phyloP scores from a whole-genome alignment of 306 rosid species.

The Alnus glutinosa region DNA sequence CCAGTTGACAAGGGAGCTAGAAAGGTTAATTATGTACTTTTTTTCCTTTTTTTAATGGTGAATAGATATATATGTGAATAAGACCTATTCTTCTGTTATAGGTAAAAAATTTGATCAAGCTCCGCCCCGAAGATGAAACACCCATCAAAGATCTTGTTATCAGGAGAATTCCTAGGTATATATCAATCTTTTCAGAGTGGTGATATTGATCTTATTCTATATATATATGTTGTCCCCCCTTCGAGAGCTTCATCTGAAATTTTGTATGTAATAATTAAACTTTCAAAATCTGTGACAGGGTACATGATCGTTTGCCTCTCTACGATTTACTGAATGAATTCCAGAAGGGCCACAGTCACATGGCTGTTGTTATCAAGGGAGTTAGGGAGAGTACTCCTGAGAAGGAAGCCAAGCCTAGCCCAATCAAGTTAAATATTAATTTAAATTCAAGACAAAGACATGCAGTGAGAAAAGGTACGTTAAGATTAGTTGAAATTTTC shows the following conservation, averaged over 20 bases:
- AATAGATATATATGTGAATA: background rate
- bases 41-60: background rate
- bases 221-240: too few relatives aligned
- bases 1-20: too few relatives aligned
- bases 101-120: slow-evolving; percentile 66
- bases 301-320: slow-evolving; percentile 68
- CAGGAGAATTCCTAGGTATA: slow-evolving; percentile 70
- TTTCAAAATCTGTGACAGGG: slow-evolving; percentile 43
- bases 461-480: slow-evolving; percentile 33
- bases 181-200: background rate
- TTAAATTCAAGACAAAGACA: slow-evolving; percentile 21
- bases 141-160: slow-evolving; percentile 63
- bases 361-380: slow-evolving; percentile 71
- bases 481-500: background rate
- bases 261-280: background rate
- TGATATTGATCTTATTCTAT: too few relatives aligned
- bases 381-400: slow-evolving; percentile 4
- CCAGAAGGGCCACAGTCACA: slow-evolving; percentile 74
- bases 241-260: background rate
- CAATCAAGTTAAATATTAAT: slow-evolving; percentile 19
- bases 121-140: slow-evolving; percentile 72
- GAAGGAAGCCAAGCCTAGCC: slow-evolving; percentile 20
- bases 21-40: too few relatives aligned
- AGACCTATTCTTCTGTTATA: slow-evolving; percentile 11
- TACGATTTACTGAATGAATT: slow-evolving; percentile 75